Conservation (phyloP, 169 alveolate species). For the Plasmodium malariae region DNA sequence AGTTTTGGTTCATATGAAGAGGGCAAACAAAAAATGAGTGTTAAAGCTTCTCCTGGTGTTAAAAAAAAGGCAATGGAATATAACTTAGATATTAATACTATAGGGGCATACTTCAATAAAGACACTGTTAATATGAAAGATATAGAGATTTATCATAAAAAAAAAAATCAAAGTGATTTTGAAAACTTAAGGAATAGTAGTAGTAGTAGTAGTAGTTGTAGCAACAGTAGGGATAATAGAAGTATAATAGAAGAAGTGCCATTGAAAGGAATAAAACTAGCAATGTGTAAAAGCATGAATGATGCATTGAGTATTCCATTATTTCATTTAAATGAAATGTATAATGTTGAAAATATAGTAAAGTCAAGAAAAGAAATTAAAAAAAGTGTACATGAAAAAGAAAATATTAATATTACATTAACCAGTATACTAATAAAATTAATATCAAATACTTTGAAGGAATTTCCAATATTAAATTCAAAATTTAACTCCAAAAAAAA, state of each 20-base stretch:
- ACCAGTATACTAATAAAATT: constrained; percentile 94
- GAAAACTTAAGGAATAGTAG: neutral
- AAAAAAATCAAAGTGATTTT: neutral
- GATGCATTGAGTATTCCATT: constrained; percentile 51
- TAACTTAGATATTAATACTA: constrained; percentile 15
- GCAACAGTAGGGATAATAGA: neutral
- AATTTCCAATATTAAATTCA: constrained; percentile 92
- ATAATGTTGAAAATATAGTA: constrained; percentile 32
- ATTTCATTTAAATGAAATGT: constrained; percentile 57
- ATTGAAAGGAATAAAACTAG: constrained; percentile 54
- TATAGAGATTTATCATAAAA: constrained; percentile 32
- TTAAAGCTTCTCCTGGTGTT: constrained; percentile 71
- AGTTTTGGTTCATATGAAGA: neutral
- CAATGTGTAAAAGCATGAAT: constrained; percentile 71
- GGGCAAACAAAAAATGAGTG: neutral
- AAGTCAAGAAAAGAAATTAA: constrained; percentile 38
- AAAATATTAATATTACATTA: constrained; percentile 87
- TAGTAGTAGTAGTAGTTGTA: neutral
- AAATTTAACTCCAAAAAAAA: constrained; percentile 84
- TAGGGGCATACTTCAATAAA: constrained; percentile 23
- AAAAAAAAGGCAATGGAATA: constrained; percentile 50
- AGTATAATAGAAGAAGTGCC: constrained; percentile 30
- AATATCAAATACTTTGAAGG: constrained; percentile 89
- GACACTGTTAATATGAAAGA: constrained; percentile 31
- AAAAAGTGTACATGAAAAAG: constrained; percentile 57